A percentile compares a stretch with the other conserved stretches of the same genome.
Conservation (phyloP, 169 alveolate genomes). For the Toxoplasma gondii region DNA sequence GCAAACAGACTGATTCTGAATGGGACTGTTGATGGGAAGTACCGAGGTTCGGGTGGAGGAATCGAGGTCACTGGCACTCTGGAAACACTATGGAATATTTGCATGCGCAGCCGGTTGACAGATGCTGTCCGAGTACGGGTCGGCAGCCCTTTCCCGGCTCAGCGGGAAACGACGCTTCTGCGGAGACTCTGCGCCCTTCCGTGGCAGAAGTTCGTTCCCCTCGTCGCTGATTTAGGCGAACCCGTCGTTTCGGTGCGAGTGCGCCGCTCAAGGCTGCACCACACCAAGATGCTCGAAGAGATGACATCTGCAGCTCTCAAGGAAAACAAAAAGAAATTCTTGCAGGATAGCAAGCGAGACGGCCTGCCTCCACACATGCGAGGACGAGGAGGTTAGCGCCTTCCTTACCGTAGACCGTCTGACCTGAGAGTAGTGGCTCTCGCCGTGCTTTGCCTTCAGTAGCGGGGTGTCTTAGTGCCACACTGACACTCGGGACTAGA, state of each 20-base stretch:
- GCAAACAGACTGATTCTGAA: not conserved
- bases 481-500: too few species aligned
- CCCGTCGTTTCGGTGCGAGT: constrained; percentile 44
- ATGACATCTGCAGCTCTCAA: not conserved
- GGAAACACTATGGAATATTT: constrained; percentile 52
- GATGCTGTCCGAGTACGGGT: constrained; percentile 58
- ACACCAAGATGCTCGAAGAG: not conserved
- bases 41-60: not conserved
- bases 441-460: too few species aligned
- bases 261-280: constrained; percentile 45
- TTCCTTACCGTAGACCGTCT: not conserved
- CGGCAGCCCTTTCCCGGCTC: constrained; percentile 45
- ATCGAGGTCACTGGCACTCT: constrained; percentile 46
- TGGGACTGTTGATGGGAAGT: not conserved
- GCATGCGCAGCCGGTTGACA: constrained; percentile 53
- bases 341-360: constrained; percentile 1
- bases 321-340: not conserved
- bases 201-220: constrained; percentile 47
- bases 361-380: not conserved
- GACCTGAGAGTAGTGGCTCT: not conserved
- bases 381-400: constrained; percentile 32
- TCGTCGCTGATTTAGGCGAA: constrained; percentile 31
- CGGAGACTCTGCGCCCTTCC: constrained; percentile 14
- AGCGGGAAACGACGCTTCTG: not conserved
- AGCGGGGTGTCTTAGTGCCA: too few species aligned